Conservation (phyloP, 306 rosid genomes). For the Glycine soja region DNA sequence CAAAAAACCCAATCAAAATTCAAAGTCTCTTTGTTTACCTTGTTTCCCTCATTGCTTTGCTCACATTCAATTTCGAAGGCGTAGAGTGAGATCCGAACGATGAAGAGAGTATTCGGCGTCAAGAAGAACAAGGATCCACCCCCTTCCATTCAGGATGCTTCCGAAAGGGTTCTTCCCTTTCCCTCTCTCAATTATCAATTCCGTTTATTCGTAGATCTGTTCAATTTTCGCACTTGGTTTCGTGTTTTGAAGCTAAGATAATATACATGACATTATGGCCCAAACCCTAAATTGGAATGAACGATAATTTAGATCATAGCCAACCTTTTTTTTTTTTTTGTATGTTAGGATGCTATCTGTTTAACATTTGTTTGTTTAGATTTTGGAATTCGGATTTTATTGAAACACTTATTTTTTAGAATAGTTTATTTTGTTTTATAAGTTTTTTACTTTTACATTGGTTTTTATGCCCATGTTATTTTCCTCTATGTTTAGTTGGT, state of each 20-base stretch:
- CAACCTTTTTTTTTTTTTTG: no score
- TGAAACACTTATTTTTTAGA: neutral
- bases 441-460: neutral
- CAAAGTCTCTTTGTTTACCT: neutral
- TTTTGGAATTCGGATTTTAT: neutral
- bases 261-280: neutral
- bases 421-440: neutral
- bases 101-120: conserved; percentile 88
- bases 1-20: neutral
- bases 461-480: neutral
- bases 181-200: neutral
- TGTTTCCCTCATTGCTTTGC: neutral
- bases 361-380: neutral
- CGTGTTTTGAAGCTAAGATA: neutral
- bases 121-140: conserved; percentile 94
- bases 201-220: conserved; percentile 26
- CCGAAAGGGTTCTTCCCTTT: conserved; percentile 66
- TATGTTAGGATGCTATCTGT: neutral
- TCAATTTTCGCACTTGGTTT: neutral
- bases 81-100: conserved; percentile 20
- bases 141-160: conserved; percentile 84
- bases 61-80: neutral
- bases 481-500: neutral
- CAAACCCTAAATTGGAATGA: conserved; percentile 1
- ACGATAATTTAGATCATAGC: no score